Evolutionary conservation across 192 early-diverging fungal genomes (phyloP).

Genomic region (Globomyces pollinis-pini): DNA sequence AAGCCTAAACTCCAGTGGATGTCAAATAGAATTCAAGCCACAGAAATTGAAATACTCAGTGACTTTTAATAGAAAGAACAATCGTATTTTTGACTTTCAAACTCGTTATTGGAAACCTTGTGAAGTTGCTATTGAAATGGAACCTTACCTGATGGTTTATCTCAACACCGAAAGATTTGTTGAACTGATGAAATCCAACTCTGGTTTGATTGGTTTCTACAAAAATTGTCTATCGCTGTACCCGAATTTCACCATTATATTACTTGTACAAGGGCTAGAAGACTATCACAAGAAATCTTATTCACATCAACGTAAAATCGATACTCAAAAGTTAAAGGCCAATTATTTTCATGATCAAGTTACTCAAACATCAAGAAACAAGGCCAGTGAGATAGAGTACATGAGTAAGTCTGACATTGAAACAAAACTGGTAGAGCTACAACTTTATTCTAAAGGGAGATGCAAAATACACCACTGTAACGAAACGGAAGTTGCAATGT

Average conservation of each 20-base stretch:
- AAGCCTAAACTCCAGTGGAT: not conserved
- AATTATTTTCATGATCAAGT: not conserved
- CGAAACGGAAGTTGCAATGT: constrained; percentile 10
- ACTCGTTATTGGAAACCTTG: constrained; percentile 16
- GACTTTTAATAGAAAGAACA: constrained; percentile 7
- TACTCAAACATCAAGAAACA: not conserved
- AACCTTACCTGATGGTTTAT: constrained; percentile 8
- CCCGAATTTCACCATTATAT: constrained; percentile 13
- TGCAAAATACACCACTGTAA: not conserved
- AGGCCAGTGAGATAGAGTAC: not conserved
- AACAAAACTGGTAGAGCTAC: constrained; percentile 13
- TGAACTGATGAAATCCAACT: not conserved
- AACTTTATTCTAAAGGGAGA: constrained; percentile 7
- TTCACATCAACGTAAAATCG: not conserved
- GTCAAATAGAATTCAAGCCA: constrained; percentile 1
- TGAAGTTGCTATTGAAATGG: constrained; percentile 8
- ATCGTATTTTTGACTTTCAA: constrained; percentile 15
- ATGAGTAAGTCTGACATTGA: not conserved
- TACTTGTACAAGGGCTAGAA: constrained; percentile 17
- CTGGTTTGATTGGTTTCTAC: not conserved
- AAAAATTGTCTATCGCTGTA: not conserved
- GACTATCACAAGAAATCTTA: constrained; percentile 12
- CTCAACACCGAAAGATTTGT: constrained; percentile 4
- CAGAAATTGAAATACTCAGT: constrained; percentile 11
- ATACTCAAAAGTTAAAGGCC: not conserved